Evolutionary conservation across 2,329 filamentous ascomycete genomes (phyloP), one percentile per base, ranked within the genome.

Genomic region (Colletotrichum paranaense): DNA sequence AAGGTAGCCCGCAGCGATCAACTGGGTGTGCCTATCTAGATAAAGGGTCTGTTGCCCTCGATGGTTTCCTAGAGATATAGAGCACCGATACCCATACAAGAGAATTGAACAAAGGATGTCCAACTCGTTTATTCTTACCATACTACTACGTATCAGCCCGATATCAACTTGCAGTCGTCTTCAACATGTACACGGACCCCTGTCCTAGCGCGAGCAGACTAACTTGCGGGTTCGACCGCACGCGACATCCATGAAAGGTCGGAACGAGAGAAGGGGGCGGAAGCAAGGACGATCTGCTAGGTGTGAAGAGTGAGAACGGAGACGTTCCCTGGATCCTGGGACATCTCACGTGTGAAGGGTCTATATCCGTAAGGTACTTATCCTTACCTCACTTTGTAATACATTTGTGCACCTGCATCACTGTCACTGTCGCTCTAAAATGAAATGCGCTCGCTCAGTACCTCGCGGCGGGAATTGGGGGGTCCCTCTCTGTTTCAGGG

Each of bases 151-250:
- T 30, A n/a, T 22, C 19, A 32, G 11, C 19, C n/a, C 5, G 22
- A 26, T 9, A 30, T 16, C 24, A 22, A 22, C 42, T 49, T 24
- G 26, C 11, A 52, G 42, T 11, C 42, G 42, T 52, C 19, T 8
- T 22, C 22, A 46, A 38, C 38, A 32, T 11, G 3, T 30, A 65
- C 62, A 70, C 62, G 22, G 32, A 62, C 56, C 71, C 62, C 38
- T 60, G 49, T 55, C 56, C 67, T 30, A 52, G 66, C 46, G 46
- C 4, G 58, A 38, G 42, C 11, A 22, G 64, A 53, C 24, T 62
- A 59, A n/a, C 42, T 30, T 35, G 52, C 71, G 71, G 71, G 71
- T 73, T 70, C 71, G 62, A 66, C 67, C 71, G 71, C 67, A 71
- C 32, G 46, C 35, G 26, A 35, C 56, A 71, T 71, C 67, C 71